Evolutionary conservation across 257 asterid species (phyloP), one percentile per base, ranked within the genome.

Genomic region (Misopates orontium): DNA sequence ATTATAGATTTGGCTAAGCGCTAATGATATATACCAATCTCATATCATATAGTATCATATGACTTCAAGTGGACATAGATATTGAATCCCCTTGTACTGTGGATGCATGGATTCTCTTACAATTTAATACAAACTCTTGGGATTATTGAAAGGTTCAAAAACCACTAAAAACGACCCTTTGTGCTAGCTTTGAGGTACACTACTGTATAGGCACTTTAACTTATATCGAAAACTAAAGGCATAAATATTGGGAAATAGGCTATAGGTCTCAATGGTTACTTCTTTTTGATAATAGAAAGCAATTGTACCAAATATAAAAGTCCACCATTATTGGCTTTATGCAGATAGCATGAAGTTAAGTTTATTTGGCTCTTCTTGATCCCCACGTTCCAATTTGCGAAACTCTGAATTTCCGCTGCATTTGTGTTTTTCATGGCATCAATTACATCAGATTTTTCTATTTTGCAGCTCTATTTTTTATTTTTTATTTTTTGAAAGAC

Each of bases 91-190:
- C n/a, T 50, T 61, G 20, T 58, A 53, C n/a, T 74, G 47, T 28
- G 22, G 17, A 66, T 40, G 56, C n/a, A 58, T 53, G 59, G 74
- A 71, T 75, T 68, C 41, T 57, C 8, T 58, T 11, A 0, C 12
- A 4, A 23, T 68, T 49, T 22, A 9, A 61, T 41, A 45, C 3
- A 50, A 78, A 67, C 77, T 70, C 77, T 73, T 78, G 79, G 71
- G 23, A 47, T 66, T 55, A 17, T 69, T 65, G 65, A 77, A 73
- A 71, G 76, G 82, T 69, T 60, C 54, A 63, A 23, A 36, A 59
- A 32, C 31, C 13, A 7, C 10, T 40, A 42, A 63, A n/a, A 68
- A 40, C 49, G 77, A 25, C 81, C 78, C 64, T 77, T 68, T 32
- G 60, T 36, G 42, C 42, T 36, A 10, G 42, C n/a, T 8, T 36